These are phyloP conservation scores for Taxillus chinensis DNA, from an alignment of 164 flowering plant species.

Conservation along the genomic window DNA sequence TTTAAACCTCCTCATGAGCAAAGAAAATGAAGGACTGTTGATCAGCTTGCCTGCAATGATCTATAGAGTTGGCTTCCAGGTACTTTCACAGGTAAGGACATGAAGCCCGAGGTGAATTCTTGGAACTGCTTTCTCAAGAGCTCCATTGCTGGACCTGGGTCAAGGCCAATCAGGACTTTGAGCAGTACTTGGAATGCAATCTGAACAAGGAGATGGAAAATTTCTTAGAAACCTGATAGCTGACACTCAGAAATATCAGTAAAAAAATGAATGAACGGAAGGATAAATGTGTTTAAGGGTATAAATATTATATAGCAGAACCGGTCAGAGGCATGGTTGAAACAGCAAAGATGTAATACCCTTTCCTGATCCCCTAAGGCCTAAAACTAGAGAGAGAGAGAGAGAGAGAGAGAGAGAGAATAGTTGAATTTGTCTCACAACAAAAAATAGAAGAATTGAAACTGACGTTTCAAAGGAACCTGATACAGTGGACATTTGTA, in stretches of 20 bases:
- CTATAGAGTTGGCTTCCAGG: conserved; percentile 72
- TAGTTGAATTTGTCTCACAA: no score
- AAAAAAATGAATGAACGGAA: no score
- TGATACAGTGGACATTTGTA: no score
- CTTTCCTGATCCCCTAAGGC: not conserved
- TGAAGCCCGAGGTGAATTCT: conserved; percentile 77
- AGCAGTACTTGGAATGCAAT: conserved; percentile 86
- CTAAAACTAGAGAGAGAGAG: conserved; percentile 7
- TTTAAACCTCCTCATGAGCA: not conserved
- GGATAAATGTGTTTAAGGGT: no score
- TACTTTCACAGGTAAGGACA: conserved; percentile 74
- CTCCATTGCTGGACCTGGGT: conserved; percentile 75
- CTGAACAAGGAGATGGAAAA: conserved; percentile 25
- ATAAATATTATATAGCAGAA: not conserved
- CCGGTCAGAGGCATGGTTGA: conserved; percentile 14
- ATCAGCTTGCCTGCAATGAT: conserved; percentile 69
- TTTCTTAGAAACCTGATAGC: no score
- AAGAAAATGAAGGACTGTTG: not conserved
- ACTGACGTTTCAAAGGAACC: no score
- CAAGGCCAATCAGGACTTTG: conserved; percentile 77
- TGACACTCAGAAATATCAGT: no score
- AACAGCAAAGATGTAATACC: conserved; percentile 10
- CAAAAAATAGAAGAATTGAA: no score
- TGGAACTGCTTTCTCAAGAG: conserved; percentile 61
- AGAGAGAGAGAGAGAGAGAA: conserved; percentile 6